Base-by-base conservation (phyloP, 129 eudicot species). In the Tanacetum coccineum region DNA sequence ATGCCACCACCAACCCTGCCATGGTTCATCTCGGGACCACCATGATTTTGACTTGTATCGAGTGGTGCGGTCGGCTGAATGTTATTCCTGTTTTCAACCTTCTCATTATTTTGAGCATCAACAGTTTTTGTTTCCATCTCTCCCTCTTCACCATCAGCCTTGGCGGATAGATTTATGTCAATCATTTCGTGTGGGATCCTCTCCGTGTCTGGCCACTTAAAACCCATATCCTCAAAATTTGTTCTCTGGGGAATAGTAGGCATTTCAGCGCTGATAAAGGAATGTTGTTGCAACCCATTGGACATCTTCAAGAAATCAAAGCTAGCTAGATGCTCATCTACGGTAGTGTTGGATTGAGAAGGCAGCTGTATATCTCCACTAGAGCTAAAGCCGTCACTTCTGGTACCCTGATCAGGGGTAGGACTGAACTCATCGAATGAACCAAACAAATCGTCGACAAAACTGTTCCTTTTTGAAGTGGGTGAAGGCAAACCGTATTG, bases 401-500 rank as follows among this genome's bases (percentile, higher is more conserved):
- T 84, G 36, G 82, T 74, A 25, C 83, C 85, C 42, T 81, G 83
- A 57, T 82, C 91, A 49, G 80, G 78, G 19, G 88, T 75, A 1
- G 81, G 87, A 51, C 92, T 81, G 59, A 90, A 77, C 26, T 81
- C 95, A 50, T 79, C 97, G 55, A 90, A 83, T 4, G 95, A 81
- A 21, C 81, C 83, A 74, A 86, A 80, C 21, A 89, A 65, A 74
- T 85, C 96, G 68, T 87, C 82, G 39, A 71, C 83, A 71, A 75
- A 84, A 68, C 80, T 76, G 58, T 81, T 84, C 78, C 89, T 87
- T 64, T 81, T 82, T 6, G 99, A 88, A 50, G 89, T 88, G 14
- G 99, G 99, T 13, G 99, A 88, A 17, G 85, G 76, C 79, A 84
- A 75, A n/a, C 87, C 93, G 13, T 83, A 70, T 19, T 81, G 92